Evolutionary conservation across 1,139 yeast genomes (phyloP), one percentile per base, ranked within the genome.

Genomic region (Yamadazyma kanchanaburiensis): DNA sequence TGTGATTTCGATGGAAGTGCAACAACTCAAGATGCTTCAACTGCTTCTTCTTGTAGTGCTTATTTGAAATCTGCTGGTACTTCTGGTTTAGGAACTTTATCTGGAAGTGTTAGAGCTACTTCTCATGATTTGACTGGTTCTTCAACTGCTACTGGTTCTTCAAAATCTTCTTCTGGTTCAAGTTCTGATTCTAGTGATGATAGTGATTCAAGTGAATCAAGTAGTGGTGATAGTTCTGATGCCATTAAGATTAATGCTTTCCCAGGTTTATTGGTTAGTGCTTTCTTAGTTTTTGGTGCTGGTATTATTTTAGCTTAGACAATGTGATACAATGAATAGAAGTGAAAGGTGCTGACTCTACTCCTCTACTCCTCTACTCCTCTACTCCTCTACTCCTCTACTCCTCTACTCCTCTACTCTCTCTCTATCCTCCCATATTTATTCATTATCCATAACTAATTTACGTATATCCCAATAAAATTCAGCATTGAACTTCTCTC

Each of bases 401-500:
- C n/a, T n/a, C n/a, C n/a, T n/a, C n/a, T n/a, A n/a, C n/a, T n/a
- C n/a, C n/a, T n/a, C n/a, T n/a, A n/a, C n/a, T n/a, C n/a, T n/a
- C n/a, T n/a, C n/a, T n/a, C n/a, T n/a, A n/a, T n/a, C n/a, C n/a
- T 13, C 12, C 13, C 14, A 4, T 23, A 12, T 12, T 27, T 28
- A 27, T 23, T 55, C 59, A 32, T 58, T 55, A 32, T 66, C 73
- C 41, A 66, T 58, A 3, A 76, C 77, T 73, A 76, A 64, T 35
- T 65, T 64, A 26, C 81, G 53, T 26, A 76, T 74, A 43, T 76
- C 82, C 66, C 74, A 66, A 42, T 66, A 58, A 45, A 69, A 63
- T 25, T 70, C 75, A 20, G 58, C 48, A 34, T 58, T 64, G 37
- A 50, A 42, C 14, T 33, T 43, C 13, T 34, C 37, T 12, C 39